Evolutionary conservation across 2,329 filamentous ascomycete genomes (phyloP).

Genomic region (Coniella vitis): DNA sequence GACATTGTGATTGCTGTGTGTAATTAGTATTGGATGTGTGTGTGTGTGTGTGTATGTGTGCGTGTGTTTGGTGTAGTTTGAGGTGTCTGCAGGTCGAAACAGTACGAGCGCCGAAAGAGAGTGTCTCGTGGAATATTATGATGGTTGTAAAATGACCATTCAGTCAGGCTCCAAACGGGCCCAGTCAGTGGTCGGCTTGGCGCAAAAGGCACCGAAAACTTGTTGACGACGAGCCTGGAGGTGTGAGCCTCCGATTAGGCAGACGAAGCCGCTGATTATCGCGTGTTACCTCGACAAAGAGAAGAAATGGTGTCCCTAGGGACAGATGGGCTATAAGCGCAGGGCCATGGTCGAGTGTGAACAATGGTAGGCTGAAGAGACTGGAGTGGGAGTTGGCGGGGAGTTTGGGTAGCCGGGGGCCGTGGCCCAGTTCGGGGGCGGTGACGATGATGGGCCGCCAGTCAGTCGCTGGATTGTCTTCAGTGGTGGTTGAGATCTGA

Average conservation of each 20-base stretch:
- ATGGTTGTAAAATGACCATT: conserved; percentile 1
- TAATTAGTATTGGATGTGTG: neutral
- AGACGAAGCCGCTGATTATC: conserved; percentile 17
- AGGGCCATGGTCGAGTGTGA: conserved; percentile 22
- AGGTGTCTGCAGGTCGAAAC: conserved; percentile 2
- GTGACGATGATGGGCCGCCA: conserved; percentile 5
- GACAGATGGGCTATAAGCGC: conserved; percentile 32
- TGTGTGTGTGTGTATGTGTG: conserved; percentile 1
- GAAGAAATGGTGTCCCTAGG: conserved; percentile 34
- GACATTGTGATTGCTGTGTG: conserved; percentile 16
- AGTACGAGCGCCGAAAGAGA: conserved; percentile 3
- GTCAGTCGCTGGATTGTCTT: conserved; percentile 10
- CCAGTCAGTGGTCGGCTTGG: conserved; percentile 3
- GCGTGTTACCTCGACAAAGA: conserved; percentile 10
- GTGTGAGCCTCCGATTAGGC: conserved; percentile 12
- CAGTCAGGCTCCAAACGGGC: conserved; percentile 7
- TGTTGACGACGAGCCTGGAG: conserved; percentile 5
- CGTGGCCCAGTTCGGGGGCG: conserved; percentile 5
- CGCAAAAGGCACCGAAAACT: neutral
- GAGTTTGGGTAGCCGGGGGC: neutral
- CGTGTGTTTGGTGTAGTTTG: neutral
- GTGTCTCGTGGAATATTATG: conserved; percentile 10
- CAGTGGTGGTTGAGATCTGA: neutral
- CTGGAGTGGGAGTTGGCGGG: conserved; percentile 5
- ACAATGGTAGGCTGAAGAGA: conserved; percentile 5